These are phyloP conservation scores for Pichia thaimueangensis DNA, from an alignment of 805 yeast genomes.

Conservation along the genomic window DNA sequence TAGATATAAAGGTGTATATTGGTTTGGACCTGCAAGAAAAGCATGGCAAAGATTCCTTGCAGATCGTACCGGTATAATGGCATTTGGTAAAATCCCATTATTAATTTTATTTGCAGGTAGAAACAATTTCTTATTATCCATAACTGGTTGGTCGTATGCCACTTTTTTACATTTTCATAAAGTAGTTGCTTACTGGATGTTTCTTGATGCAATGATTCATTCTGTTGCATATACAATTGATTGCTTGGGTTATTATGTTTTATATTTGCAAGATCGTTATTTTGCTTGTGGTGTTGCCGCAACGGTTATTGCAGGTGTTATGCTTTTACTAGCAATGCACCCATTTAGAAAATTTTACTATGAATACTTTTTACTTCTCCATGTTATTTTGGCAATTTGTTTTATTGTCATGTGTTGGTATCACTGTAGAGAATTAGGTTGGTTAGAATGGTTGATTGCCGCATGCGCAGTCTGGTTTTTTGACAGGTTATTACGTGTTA, in stretches of 20 bases:
- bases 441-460: slow-evolving; percentile 32
- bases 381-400: slow-evolving; percentile 47
- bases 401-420: slow-evolving; percentile 52
- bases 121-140: slow-evolving; percentile 36
- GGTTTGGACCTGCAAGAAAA: slow-evolving; percentile 29
- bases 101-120: slow-evolving; percentile 44
- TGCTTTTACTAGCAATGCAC: slow-evolving; percentile 45
- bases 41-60: slow-evolving; percentile 26
- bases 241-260: slow-evolving; percentile 9
- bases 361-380: slow-evolving; percentile 55
- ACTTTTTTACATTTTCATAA: slow-evolving; percentile 53
- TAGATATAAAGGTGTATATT: slow-evolving; percentile 12
- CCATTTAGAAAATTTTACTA: slow-evolving; percentile 47
- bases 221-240: slow-evolving; percentile 29
- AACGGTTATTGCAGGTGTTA: slow-evolving; percentile 35
- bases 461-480: slow-evolving; percentile 43
- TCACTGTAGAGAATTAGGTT: slow-evolving; percentile 42
- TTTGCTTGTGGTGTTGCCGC: slow-evolving; percentile 34
- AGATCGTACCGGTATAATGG: slow-evolving; percentile 35
- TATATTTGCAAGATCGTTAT: slow-evolving; percentile 13
- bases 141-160: slow-evolving; percentile 39
- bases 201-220: slow-evolving; percentile 35
- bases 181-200: slow-evolving; percentile 52
- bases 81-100: slow-evolving; percentile 36
- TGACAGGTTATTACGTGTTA: slow-evolving; percentile 44